These are phyloP conservation scores for Plenodomus biglobosus DNA, from an alignment of 2,329 filamentous ascomycete species.

Conservation along the genomic window DNA sequence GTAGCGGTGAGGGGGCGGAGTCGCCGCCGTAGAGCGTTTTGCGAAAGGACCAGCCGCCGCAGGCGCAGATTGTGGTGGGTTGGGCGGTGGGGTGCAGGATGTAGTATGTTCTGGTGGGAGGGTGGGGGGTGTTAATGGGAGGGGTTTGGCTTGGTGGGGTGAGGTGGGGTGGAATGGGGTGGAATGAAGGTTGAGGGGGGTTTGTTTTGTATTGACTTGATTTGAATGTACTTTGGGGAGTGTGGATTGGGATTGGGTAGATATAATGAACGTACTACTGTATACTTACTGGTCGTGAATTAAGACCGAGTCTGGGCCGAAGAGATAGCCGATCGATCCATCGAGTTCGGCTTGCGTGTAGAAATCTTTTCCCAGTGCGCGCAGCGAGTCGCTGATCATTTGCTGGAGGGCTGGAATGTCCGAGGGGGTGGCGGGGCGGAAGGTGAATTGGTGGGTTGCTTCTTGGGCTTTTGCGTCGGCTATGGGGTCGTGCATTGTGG, in stretches of 20 bases:
- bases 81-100: conserved; percentile 30
- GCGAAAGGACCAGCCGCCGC: conserved; percentile 42
- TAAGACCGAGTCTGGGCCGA: conserved; percentile 40
- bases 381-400: conserved; percentile 35
- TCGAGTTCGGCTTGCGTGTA: conserved; percentile 41
- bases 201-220: too few species aligned
- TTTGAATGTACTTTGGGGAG: too few species aligned
- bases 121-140: too few species aligned
- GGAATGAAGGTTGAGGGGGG: too few species aligned
- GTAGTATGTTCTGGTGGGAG: conserved; percentile 40
- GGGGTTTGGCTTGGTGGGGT: too few species aligned
- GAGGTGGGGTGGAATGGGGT: too few species aligned
- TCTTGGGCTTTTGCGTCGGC: conserved; percentile 37
- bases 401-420: conserved; percentile 36
- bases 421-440: conserved; percentile 30
- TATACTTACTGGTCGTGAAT: conserved; percentile 32
- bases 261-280: too few species aligned
- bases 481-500: conserved; percentile 23
- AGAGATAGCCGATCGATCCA: conserved; percentile 41
- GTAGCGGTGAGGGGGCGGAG: conserved; percentile 31
- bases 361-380: conserved; percentile 27
- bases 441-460: conserved; percentile 33
- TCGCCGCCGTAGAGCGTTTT: conserved; percentile 40
- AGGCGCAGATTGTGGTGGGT: conserved; percentile 33
- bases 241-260: not conserved